Evolutionary conservation across 2,329 filamentous ascomycete species (phyloP), one percentile per base, ranked within the genome.

Genomic region (Fusarium heterosporum): DNA sequence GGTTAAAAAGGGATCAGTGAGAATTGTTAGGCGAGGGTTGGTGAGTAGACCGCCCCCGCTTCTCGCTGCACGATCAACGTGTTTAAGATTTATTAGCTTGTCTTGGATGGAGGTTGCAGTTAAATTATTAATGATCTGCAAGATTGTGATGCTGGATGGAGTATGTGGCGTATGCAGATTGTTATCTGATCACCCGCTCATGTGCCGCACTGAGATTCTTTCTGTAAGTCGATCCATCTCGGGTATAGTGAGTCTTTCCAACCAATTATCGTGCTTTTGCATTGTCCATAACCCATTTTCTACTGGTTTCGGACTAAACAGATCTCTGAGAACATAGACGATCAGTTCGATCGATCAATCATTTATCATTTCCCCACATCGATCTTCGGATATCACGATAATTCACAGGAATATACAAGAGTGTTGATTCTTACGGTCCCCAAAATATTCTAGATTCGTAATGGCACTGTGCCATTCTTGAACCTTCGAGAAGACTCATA

Each of bases 121-220:
- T 28, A 11, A 43, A 51, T 32, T 17, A 17, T 42, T 12, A 26
- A 19, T 51, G 28, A 48, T 48, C 45, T 48, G 45, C 45, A 48
- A 17, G 0, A 10, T 4, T 48, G 22, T 25, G 3, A 29, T 47
- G 10, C 40, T 14, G 10, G 6, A 49, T 28, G 19, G 14, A 28
- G 46, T 49, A 49, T 49, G 13, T 49, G 46, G 46, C 46, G 28
- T 16, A 49, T 22, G 22, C 4, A 22, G n/a, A 10, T 28, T 28
- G 9, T 26, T 19, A 38, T 28, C 41, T 43, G 41, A 43, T 43
- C 41, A 38, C 46, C 25, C n/a, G 22, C 32, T 38, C 17, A 19
- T n/a, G 45, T 11, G 7, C 25, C 12, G 25, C 32, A 49, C 32
- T 29, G 19, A 13, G 46, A n/a, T 16, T 49, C 22, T 13, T 4